phyloP scores from a whole-genome alignment of 2,329 filamentous ascomycete species.

The Diaporthe australafricana region DNA sequence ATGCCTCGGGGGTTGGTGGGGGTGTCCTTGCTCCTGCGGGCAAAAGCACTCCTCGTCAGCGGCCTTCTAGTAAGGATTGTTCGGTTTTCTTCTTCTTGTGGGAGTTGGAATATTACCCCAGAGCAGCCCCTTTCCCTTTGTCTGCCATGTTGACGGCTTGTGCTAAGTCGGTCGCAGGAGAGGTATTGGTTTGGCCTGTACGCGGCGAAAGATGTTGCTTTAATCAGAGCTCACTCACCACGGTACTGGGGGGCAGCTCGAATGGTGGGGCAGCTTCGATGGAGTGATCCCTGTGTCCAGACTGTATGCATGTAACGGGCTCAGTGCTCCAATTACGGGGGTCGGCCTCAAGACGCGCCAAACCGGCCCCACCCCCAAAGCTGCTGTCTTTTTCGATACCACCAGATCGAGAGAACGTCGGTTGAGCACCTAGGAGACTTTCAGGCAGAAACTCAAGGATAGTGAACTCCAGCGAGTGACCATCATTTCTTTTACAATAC shows the following conservation, averaged over 20 bases:
- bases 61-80: neutral
- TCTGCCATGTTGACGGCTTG: constrained; percentile 49
- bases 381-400: too few species aligned
- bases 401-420: too few species aligned
- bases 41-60: constrained; percentile 17
- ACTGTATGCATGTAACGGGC: constrained; percentile 24
- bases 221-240: neutral
- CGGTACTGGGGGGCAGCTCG: constrained; percentile 26
- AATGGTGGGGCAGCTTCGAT: constrained; percentile 27
- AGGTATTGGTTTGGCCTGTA: neutral
- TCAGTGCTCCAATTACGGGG: too few species aligned
- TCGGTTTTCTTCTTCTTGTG: neutral
- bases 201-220: neutral
- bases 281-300: neutral
- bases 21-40: constrained; percentile 58
- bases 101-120: constrained; percentile 46
- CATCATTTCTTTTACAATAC: too few species aligned
- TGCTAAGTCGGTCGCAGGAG: neutral
- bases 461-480: too few species aligned
- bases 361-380: too few species aligned
- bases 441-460: too few species aligned
- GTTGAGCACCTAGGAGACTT: too few species aligned
- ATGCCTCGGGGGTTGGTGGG: constrained; percentile 85
- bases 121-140: constrained; percentile 51
- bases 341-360: too few species aligned